Evolutionary conservation across 768 basidiomycete species (phyloP), one percentile per base, ranked within the genome.

Genomic region (Termitomyces sp.): DNA sequence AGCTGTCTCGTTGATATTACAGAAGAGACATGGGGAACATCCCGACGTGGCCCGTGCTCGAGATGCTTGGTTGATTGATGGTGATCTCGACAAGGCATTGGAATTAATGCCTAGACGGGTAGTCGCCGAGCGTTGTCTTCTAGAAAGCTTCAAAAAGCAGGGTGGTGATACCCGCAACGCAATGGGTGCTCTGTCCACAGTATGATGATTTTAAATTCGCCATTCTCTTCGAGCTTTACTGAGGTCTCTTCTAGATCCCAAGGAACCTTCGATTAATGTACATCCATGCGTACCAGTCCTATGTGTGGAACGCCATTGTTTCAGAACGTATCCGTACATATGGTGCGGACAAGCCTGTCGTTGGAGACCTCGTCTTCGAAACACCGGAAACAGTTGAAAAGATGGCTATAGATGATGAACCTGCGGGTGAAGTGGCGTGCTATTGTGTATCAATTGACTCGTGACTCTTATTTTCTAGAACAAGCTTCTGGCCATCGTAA

Each of bases 241-340:
- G 60, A 32, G 17, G 14, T 15, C 17, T 29, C 17, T 36, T 48
- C 1, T 66, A 98, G 96, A 98, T 99, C 66, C 97, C 97, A 14
- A 84, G 90, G 59, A 98, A 96, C 70, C 83, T 99, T 61, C 85
- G 97, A 55, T 77, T 97, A 65, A 98, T 99, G 92, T 99, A 98
- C 72, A 87, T 98, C 58, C 97, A 99, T 73, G 96, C 96, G 36
- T 99, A 98, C 72, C 97, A 99, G 73, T 96, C 93, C 15, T 99
- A 98, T 68, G 88, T 98, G 38, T 99, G 96, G 96, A 99, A 99
- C 74, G 87, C 94, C 51, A 88, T 98, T 59, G 93, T 96, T 45
- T 98, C 96, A 3, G 94, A 98, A 74, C 89, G 97, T 12, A 87
- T 98, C 68, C 86, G 85, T 61, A 79, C 81, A 52, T 87, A 87